Conservation (phyloP, 2,329 filamentous ascomycete species). For the Esteya vermicola region DNA sequence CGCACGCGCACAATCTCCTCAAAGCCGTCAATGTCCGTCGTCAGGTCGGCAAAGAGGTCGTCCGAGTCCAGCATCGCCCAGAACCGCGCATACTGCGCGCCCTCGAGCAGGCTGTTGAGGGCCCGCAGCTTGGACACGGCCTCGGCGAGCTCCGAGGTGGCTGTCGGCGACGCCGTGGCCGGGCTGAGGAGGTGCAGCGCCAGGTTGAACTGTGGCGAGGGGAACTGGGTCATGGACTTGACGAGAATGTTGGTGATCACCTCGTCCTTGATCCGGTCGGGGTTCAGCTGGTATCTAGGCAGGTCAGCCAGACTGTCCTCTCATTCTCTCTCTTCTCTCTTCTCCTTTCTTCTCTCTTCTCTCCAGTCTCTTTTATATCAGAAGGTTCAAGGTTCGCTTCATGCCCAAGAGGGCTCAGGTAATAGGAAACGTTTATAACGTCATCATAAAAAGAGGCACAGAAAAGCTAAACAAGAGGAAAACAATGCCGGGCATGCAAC, state of each 20-base stretch:
- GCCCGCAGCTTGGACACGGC: slow-evolving; percentile 75
- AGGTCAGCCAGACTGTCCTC: neutral
- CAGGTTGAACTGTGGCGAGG: slow-evolving; percentile 86
- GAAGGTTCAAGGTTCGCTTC: slow-evolving; percentile 61
- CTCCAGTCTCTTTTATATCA: no score
- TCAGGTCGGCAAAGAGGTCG: slow-evolving; percentile 88
- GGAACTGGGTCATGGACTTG: slow-evolving; percentile 95
- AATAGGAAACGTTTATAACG: slow-evolving; percentile 96
- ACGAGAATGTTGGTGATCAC: slow-evolving; percentile 98
- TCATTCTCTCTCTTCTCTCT: neutral
- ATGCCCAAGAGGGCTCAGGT: slow-evolving; percentile 66
- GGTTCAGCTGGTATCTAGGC: slow-evolving; percentile 95
- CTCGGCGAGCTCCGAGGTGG: slow-evolving; percentile 64
- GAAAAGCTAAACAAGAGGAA: neutral
- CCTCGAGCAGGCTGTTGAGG: slow-evolving; percentile 78
- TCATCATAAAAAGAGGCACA: slow-evolving; percentile 48
- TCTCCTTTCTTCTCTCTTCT: no score
- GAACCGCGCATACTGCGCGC: slow-evolving; percentile 81
- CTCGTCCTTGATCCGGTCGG: slow-evolving; percentile 91
- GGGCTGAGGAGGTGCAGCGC: slow-evolving; percentile 87
- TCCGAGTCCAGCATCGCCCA: slow-evolving; percentile 88
- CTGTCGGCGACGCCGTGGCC: slow-evolving; percentile 49
- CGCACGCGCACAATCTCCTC: slow-evolving; percentile 85
- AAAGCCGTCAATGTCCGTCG: slow-evolving; percentile 87
- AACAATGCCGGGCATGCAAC: slow-evolving; percentile 23